Evolutionary conservation across 345 rosid species (phyloP), one percentile per base, ranked within the genome.

Genomic region (Populus tremula): DNA sequence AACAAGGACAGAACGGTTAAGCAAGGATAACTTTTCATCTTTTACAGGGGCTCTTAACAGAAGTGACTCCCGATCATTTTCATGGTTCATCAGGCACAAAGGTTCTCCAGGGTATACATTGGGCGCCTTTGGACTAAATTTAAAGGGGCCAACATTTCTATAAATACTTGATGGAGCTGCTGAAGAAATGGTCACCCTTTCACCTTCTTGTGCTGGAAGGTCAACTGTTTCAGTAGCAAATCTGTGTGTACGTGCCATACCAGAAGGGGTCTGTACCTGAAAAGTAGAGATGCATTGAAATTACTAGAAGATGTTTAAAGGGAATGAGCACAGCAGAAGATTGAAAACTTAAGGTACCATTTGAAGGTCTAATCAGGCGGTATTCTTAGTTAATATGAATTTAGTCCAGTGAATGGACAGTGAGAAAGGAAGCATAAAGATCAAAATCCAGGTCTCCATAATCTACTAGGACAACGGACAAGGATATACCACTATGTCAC

Each of bases 131-230:
- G 98, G 91, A 79, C 78, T 87, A 78, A 96, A 90, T 66, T 89
- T 90, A 72, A 96, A 87, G 29, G 96, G 99, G 20, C 98, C 99
- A 17, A 91, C 86, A 78, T 87, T 91, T 84, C 94, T 88, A 69
- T 88, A 92, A 76, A 88, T 85, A 84, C 84, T 84, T 41, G 89
- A 83, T 75, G 98, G 98, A 72, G 96, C 92, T 79, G 98, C 94
- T 61, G 93, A 93, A 79, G 90, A 87, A 87, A 93, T 81, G 54
- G 99, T 93, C 75, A 92, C 97, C 80, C 98, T 91, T 87, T 96
- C 96, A 79, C 97, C 94, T 82, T 90, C 92, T 84, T 92, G 97
- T n/a, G 98, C 96, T 69, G 98, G 98, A 68, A 93, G 96, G 38
- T 91, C 93, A 67, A 87, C 95, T 39, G 95, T 92, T 86, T 90